Evolutionary conservation across 2,329 filamentous ascomycete species (phyloP).

Genomic region (Fusarium verticillioides): DNA sequence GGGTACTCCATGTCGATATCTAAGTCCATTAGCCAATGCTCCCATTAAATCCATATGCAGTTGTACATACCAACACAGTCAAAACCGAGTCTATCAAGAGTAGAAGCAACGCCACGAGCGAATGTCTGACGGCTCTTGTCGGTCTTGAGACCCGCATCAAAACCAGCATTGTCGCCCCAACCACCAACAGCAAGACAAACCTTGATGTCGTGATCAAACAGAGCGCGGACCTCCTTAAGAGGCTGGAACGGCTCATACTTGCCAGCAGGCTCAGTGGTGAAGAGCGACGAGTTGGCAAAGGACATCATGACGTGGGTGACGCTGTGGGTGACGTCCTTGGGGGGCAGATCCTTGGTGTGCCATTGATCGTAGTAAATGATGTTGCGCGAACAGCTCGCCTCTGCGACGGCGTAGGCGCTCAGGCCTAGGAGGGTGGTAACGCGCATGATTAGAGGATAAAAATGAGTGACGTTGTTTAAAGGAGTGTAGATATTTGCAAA

Average conservation of each 20-base stretch:
- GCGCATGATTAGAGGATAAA: not conserved
- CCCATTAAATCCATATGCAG: too few relatives aligned
- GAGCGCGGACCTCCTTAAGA: slow-evolving; percentile 60
- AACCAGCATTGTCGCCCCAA: slow-evolving; percentile 71
- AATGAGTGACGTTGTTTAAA: slow-evolving; percentile 6
- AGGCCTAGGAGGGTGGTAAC: not conserved
- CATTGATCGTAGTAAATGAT: slow-evolving; percentile 61
- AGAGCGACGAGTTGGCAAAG: slow-evolving; percentile 63
- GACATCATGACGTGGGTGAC: slow-evolving; percentile 67
- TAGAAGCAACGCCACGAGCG: slow-evolving; percentile 66
- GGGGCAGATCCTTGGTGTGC: slow-evolving; percentile 52
- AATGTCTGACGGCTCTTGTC: slow-evolving; percentile 61
- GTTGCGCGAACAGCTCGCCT: slow-evolving; percentile 42
- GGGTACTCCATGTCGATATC: slow-evolving; percentile 76
- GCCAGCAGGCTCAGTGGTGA: slow-evolving; percentile 54
- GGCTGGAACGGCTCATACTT: slow-evolving; percentile 65
- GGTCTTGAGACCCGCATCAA: slow-evolving; percentile 60
- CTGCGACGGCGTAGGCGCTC: not conserved
- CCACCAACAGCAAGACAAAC: slow-evolving; percentile 73
- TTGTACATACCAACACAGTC: slow-evolving; percentile 66
- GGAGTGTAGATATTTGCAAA: not conserved
- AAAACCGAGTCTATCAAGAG: slow-evolving; percentile 65
- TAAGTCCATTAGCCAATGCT: too few relatives aligned
- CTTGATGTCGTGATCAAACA: slow-evolving; percentile 65
- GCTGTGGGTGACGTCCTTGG: slow-evolving; percentile 52